Percentiles rank a stretch among this genome's conserved stretches.
These are phyloP conservation scores for Pseudogymnoascus pannorum DNA, from an alignment of 2,329 filamentous ascomycete species.

Conservation along the genomic window DNA sequence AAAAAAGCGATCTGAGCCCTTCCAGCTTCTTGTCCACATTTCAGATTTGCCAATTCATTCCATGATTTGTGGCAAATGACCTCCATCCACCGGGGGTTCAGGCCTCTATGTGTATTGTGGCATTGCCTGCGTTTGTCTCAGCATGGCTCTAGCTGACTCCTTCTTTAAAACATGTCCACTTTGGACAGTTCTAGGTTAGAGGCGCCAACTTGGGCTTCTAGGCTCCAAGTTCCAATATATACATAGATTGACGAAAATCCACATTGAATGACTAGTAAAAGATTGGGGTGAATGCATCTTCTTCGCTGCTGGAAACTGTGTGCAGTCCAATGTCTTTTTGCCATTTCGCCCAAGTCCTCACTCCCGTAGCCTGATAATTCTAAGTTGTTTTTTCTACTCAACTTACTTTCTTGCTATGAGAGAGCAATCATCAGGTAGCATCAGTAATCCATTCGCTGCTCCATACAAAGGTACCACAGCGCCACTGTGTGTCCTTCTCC, in stretches of 20 bases:
- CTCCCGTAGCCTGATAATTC: background rate
- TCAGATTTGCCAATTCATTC: background rate
- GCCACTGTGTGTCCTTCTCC: conserved; percentile 78
- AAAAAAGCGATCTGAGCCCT: background rate
- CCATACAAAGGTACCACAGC: conserved; percentile 73
- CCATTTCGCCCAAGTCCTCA: background rate
- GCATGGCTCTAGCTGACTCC: background rate
- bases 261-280: background rate
- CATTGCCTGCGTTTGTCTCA: background rate
- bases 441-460: conserved; percentile 25
- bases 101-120: too few relatives aligned
- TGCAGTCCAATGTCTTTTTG: background rate
- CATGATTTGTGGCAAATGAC: background rate
- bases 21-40: background rate
- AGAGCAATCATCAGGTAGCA: background rate
- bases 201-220: background rate
- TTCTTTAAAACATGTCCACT: background rate
- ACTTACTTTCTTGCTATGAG: background rate
- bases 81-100: background rate
- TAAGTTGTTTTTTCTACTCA: background rate
- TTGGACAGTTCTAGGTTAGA: background rate
- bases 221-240: background rate
- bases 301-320: background rate
- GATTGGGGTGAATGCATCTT: too few relatives aligned
- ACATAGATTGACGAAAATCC: background rate